Evolutionary conservation across 2,329 filamentous ascomycete genomes (phyloP).

Genomic region (Atkinsonella texensis): DNA sequence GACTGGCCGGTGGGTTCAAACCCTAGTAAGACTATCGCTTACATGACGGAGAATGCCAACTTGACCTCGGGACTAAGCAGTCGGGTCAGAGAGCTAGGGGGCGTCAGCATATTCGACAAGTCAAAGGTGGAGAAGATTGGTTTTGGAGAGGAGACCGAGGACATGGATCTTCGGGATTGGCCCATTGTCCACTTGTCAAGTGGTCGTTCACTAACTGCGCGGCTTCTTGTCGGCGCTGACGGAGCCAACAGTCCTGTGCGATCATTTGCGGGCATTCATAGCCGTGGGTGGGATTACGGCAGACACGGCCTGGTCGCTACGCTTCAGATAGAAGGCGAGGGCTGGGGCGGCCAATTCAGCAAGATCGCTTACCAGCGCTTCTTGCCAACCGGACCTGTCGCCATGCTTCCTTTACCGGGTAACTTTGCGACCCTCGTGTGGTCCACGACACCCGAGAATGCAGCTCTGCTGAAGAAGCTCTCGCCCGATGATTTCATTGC

Average conservation of each 20-base stretch:
- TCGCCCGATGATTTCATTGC: conserved; percentile 62
- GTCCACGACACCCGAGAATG: conserved; percentile 78
- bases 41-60: conserved; percentile 94
- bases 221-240: conserved; percentile 84
- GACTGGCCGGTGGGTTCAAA: conserved; percentile 49
- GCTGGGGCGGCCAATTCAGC: conserved; percentile 38
- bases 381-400: conserved; percentile 81
- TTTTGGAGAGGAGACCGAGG: conserved; percentile 56
- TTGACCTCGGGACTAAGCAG: conserved; percentile 66
- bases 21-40: conserved; percentile 60
- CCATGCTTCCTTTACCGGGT: conserved; percentile 79
- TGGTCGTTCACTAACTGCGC: conserved; percentile 58
- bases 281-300: conserved; percentile 85
- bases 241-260: conserved; percentile 91
- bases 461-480: conserved; percentile 67
- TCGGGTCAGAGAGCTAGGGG: conserved; percentile 56
- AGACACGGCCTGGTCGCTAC: conserved; percentile 88
- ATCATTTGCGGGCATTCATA: conserved; percentile 74
- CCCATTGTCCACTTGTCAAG: conserved; percentile 66
- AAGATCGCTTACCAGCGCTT: conserved; percentile 93
- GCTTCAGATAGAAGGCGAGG: conserved; percentile 54
- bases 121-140: conserved; percentile 70
- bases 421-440: conserved; percentile 80
- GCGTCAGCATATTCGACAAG: conserved; percentile 60
- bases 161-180: conserved; percentile 74